Conservation (phyloP, 2,329 filamentous ascomycete species). For the Apiospora saccharicola region DNA sequence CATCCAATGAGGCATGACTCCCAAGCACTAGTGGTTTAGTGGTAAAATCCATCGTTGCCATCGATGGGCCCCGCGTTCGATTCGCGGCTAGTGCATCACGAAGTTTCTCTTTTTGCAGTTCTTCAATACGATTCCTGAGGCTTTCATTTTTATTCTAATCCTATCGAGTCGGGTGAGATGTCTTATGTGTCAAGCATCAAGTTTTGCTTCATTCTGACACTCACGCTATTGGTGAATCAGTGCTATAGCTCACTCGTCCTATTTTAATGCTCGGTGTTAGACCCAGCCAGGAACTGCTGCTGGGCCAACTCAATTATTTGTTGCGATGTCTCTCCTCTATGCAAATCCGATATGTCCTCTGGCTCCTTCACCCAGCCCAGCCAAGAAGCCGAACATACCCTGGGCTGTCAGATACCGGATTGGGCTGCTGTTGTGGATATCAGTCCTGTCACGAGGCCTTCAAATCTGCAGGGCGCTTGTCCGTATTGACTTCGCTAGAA, state of each 20-base stretch:
- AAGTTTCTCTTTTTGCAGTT: background rate
- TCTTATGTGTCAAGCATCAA: no score
- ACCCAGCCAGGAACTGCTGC: background rate
- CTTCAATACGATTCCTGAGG: no score
- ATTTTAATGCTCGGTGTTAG: no score
- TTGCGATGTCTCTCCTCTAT: background rate
- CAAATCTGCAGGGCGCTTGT: conserved; percentile 29
- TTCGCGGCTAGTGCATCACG: conserved; percentile 45
- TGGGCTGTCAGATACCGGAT: background rate
- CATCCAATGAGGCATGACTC: rapidly evolving
- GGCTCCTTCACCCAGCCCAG: background rate
- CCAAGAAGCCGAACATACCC: background rate
- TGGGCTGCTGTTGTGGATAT: conserved; percentile 14
- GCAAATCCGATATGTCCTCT: background rate
- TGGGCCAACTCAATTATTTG: background rate
- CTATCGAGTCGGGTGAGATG: no score
- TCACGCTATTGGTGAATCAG: background rate
- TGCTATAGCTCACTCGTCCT: no score
- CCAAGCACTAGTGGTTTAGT: conserved; percentile 55
- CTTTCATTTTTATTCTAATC: no score
- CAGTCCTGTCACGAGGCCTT: conserved; percentile 30
- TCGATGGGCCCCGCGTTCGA: conserved; percentile 59
- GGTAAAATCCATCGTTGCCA: conserved; percentile 63
- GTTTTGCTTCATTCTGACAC: no score
- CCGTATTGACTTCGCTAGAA: conserved; percentile 25